Evolutionary conservation across 2,329 filamentous ascomycete species (phyloP), one percentile per base, ranked within the genome.

Genomic region (Hansfordia pulvinata): DNA sequence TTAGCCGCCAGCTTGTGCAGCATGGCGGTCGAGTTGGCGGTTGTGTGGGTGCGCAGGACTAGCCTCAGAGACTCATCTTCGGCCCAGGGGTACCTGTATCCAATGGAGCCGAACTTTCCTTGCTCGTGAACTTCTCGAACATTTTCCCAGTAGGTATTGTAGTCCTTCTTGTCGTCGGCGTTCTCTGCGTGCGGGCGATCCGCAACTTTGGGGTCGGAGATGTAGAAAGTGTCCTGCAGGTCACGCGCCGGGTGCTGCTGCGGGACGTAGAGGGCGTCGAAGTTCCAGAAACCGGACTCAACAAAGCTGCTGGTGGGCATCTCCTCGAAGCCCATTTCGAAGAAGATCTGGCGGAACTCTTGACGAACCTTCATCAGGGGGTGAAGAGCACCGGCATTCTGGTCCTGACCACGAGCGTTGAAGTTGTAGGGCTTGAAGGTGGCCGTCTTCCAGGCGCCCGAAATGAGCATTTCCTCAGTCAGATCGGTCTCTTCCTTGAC

Each of bases 161-260:
- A 92, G 55, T 92, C 72, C 42, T 60, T 54, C 46, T 67, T 60
- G 40, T 65, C 59, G 34, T 70, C 57, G 19, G 67, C 54, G 14
- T 63, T 59, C 18, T 64, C 59, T 14, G 65, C 58, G 30, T 65
- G 63, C 14, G 79, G 77, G 42, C 59, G 64, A 47, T 86, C 85
- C 19, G 84, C 86, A 31, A 56, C 58, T 33, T 73, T 64, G 23
- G 90, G 90, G 46, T 98, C 86, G 20, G 85, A 85, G 46, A 96
- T 88, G 63, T 94, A 98, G 64, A 96, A 96, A 30, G 90, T 96
- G 47, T 98, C 90, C 64, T 98, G 90, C 39, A 94, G 67, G 52
- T 98, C 90, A 50, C 90, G 83, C 32, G 90, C 90, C 27, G 90
- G 90, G 54, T 98, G 90, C 65, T 98, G 90, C 58, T 93, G 90